phyloP scores from a whole-genome alignment of 176 grass and related monocot genomes.

The Musa schizocarpa region DNA sequence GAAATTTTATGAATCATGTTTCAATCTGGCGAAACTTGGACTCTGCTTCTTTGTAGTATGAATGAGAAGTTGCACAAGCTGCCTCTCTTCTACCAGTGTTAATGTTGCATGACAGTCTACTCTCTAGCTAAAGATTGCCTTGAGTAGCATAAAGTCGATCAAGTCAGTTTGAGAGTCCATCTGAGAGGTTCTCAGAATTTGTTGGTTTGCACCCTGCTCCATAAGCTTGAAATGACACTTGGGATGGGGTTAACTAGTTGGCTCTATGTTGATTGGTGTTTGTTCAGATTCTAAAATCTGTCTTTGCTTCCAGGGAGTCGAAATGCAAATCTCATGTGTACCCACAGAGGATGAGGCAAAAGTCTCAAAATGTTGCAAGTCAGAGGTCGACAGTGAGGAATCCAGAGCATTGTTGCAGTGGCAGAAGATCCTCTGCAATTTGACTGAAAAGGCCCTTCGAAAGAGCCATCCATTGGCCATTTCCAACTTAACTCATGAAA shows the following conservation, averaged over 20 bases:
- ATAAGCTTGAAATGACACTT: background rate
- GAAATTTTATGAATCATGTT: background rate
- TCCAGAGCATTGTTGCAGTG: slow-evolving; percentile 43
- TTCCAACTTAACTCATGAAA: slow-evolving; percentile 68
- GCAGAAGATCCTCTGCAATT: slow-evolving; percentile 56
- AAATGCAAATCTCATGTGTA: slow-evolving; percentile 40
- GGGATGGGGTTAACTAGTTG: background rate
- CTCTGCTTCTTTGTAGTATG: background rate
- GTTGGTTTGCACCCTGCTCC: background rate
- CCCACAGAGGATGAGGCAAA: slow-evolving; percentile 50
- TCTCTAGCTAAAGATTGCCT: no score
- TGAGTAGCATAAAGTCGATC: background rate
- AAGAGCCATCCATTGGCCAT: slow-evolving; percentile 86
- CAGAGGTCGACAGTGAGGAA: slow-evolving; percentile 55
- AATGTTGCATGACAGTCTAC: no score
- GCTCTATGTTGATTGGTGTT: background rate
- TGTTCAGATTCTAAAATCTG: background rate
- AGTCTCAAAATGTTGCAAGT: slow-evolving; percentile 19
- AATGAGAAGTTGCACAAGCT: background rate
- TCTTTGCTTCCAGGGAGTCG: slow-evolving; percentile 57
- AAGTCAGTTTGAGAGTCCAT: background rate
- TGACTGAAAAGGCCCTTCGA: slow-evolving; percentile 85
- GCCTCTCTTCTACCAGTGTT: background rate
- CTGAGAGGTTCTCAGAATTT: background rate
- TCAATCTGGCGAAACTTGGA: background rate